Evolutionary conservation across 2,329 filamentous ascomycete species (phyloP).

Genomic region (Fusarium phyllophilum): DNA sequence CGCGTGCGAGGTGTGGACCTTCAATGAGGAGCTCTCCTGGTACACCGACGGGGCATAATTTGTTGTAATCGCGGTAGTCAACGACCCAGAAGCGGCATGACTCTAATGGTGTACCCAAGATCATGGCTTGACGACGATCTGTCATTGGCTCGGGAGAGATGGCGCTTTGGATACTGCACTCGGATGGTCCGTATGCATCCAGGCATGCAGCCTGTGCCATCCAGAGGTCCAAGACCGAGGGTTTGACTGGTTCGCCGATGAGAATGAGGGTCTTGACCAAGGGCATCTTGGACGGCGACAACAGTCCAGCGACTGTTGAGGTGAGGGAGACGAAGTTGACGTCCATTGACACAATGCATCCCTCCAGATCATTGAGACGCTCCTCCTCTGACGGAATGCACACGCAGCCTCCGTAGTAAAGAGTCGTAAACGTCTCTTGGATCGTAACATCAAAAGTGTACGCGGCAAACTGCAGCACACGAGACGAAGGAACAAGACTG

Average conservation of each 20-base stretch:
- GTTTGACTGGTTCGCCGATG: background rate
- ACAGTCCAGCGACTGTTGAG: background rate
- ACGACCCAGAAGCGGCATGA: background rate
- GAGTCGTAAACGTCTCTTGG: background rate
- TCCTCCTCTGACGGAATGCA: background rate
- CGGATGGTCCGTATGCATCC: background rate
- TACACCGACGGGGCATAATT: background rate
- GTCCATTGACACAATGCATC: background rate
- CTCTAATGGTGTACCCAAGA: background rate
- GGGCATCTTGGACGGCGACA: background rate
- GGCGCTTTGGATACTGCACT: background rate
- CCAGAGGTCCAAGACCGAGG: background rate
- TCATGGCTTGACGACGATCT: background rate
- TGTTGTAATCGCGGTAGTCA: background rate
- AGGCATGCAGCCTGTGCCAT: background rate
- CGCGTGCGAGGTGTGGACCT: background rate
- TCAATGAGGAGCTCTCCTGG: conserved; percentile 2
- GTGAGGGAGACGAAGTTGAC: conserved; percentile 1
- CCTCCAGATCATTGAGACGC: background rate
- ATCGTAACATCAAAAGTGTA: conserved; percentile 1
- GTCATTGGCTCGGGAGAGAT: background rate
- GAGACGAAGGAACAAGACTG: background rate
- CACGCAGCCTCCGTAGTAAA: background rate
- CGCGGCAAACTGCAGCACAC: background rate
- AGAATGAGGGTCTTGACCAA: background rate